phyloP scores from a whole-genome alignment of 768 basidiomycete genomes.

The Leccinum longicurvipes region DNA sequence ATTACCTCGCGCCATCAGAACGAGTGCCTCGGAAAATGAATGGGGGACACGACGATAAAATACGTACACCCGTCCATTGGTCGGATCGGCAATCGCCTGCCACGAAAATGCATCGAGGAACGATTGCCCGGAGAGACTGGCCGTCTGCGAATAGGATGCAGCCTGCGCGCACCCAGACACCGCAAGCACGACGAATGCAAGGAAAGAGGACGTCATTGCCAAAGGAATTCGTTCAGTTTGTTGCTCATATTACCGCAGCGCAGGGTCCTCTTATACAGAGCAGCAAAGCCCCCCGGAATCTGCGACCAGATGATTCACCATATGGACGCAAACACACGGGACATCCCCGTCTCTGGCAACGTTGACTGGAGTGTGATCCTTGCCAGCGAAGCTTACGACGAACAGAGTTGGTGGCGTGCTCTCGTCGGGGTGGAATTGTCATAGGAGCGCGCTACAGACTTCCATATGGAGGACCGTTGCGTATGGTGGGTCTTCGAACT shows the following conservation, averaged over 20 bases:
- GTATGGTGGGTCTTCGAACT: background rate
- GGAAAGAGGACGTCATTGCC: constrained; percentile 2
- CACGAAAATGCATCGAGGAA: constrained; percentile 39
- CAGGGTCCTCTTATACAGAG: constrained; percentile 8
- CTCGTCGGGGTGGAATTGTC: background rate
- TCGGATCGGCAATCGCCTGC: constrained; percentile 34
- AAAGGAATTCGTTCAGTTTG: background rate
- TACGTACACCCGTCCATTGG: constrained; percentile 33
- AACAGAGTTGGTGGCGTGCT: background rate
- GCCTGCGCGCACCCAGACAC: constrained; percentile 23
- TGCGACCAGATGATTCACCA: background rate
- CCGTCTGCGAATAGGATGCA: constrained; percentile 43
- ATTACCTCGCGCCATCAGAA: background rate
- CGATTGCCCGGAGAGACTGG: constrained; percentile 46
- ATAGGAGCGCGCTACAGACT: background rate
- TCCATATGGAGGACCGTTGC: background rate
- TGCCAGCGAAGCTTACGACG: constrained; percentile 2
- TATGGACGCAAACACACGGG: background rate
- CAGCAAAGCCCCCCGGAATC: background rate
- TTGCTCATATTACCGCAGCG: background rate
- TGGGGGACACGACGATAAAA: background rate
- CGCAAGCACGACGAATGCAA: constrained; percentile 7
- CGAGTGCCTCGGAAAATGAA: background rate
- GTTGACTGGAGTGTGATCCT: background rate
- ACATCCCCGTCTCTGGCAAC: background rate